Evolutionary conservation across 2,329 filamentous ascomycete species (phyloP).

Genomic region (Neocatenulostroma microsporum): DNA sequence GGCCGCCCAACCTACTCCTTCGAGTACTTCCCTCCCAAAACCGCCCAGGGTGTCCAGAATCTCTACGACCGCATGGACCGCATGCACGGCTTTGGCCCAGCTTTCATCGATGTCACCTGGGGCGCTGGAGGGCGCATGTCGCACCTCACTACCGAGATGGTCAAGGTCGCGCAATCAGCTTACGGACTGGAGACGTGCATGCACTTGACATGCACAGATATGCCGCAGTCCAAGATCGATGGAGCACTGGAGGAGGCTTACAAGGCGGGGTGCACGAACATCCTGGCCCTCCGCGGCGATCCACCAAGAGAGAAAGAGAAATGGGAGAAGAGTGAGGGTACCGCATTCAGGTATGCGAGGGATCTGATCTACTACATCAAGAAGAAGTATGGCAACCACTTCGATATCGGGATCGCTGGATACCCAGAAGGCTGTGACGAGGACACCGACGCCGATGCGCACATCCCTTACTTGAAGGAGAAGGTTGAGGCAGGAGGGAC

Average conservation of each 20-base stretch:
- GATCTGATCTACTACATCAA: slow-evolving; percentile 83
- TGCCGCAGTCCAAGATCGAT: slow-evolving; percentile 88
- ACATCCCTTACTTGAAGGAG: slow-evolving; percentile 90
- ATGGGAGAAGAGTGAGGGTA: slow-evolving; percentile 80
- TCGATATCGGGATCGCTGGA: slow-evolving; percentile 94
- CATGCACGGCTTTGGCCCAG: slow-evolving; percentile 89
- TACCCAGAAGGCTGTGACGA: slow-evolving; percentile 96
- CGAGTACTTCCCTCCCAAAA: slow-evolving; percentile 99
- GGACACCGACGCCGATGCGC: slow-evolving; percentile 72
- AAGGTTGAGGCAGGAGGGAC: slow-evolving; percentile 91
- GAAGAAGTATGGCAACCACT: slow-evolving; percentile 73
- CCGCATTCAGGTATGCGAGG: slow-evolving; percentile 76
- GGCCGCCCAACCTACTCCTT: slow-evolving; percentile 90
- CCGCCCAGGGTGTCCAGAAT: slow-evolving; percentile 94
- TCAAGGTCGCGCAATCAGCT: slow-evolving; percentile 86
- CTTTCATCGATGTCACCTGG: slow-evolving; percentile 98
- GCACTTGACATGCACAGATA: slow-evolving; percentile 98
- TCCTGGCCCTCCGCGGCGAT: slow-evolving; percentile 85
- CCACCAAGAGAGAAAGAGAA: slow-evolving; percentile 88
- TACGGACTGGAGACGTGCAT: slow-evolving; percentile 98
- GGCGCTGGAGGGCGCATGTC: slow-evolving; percentile 88
- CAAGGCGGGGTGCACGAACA: slow-evolving; percentile 94
- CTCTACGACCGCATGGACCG: slow-evolving; percentile 99
- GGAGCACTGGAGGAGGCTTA: slow-evolving; percentile 81
- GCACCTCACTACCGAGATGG: slow-evolving; percentile 94